Evolutionary conservation across 345 rosid species (phyloP).

Genomic region (Populus simonii): DNA sequence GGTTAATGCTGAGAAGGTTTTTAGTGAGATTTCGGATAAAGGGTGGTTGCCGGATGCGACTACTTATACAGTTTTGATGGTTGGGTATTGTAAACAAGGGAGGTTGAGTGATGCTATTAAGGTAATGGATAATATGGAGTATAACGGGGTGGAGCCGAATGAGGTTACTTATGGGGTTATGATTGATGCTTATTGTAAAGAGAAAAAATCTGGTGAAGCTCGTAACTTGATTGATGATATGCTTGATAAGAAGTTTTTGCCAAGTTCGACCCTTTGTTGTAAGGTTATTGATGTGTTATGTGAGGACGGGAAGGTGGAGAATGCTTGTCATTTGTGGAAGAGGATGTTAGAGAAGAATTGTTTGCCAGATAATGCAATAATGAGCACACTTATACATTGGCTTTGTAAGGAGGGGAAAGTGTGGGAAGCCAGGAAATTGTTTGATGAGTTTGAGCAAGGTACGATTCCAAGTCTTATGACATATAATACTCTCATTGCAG

Average conservation of each 20-base stretch:
- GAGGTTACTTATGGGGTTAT: slow-evolving; percentile 87
- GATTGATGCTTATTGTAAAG: slow-evolving; percentile 68
- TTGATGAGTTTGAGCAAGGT: slow-evolving; percentile 73
- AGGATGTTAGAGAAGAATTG: slow-evolving; percentile 67
- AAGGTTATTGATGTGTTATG: slow-evolving; percentile 72
- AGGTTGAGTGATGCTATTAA: slow-evolving; percentile 66
- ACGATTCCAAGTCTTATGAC: slow-evolving; percentile 67
- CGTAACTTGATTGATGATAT: slow-evolving; percentile 64
- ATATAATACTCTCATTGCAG: slow-evolving; percentile 69
- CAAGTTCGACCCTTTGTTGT: slow-evolving; percentile 68
- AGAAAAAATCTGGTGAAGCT: slow-evolving; percentile 67
- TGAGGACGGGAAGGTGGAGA: slow-evolving; percentile 59
- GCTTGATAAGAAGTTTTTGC: slow-evolving; percentile 62
- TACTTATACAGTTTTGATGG: slow-evolving; percentile 65
- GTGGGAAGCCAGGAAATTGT: slow-evolving; percentile 66
- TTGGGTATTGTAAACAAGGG: slow-evolving; percentile 71
- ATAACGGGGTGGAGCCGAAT: slow-evolving; percentile 63
- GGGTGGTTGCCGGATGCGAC: slow-evolving; percentile 88
- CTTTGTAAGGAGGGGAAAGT: slow-evolving; percentile 71
- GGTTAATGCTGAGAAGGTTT: slow-evolving; percentile 55
- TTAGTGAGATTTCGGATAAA: slow-evolving; percentile 59
- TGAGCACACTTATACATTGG: slow-evolving; percentile 82
- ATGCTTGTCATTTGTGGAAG: slow-evolving; percentile 72
- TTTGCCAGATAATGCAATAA: slow-evolving; percentile 67
- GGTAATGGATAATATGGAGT: slow-evolving; percentile 90